Conservation (phyloP, 225 moss, liverwort and hornwort species). For the Marchantia polymorpha region DNA sequence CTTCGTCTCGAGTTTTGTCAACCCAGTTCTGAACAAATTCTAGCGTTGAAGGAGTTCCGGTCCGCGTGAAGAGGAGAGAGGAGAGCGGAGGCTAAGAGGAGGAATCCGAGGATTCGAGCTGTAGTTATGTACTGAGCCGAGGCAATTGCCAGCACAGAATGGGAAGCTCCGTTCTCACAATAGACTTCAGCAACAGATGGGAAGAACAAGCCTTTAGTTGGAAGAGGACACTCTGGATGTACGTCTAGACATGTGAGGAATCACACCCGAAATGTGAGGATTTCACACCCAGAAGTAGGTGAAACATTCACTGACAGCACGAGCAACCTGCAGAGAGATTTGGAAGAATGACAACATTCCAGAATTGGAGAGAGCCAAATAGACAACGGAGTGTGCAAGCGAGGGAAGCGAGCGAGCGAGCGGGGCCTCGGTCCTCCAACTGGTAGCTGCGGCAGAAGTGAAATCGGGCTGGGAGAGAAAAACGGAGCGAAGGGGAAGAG, state of each 20-base stretch:
- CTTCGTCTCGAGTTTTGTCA: not conserved
- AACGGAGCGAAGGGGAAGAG: not conserved
- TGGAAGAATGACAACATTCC: not conserved
- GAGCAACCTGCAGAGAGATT: conserved; percentile 1
- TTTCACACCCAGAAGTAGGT: conserved; percentile 4
- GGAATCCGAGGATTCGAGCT: not conserved
- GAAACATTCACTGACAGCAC: conserved; percentile 10
- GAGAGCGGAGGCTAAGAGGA: no score
- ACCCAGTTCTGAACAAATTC: not conserved
- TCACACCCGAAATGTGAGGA: not conserved
- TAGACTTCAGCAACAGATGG: no score
- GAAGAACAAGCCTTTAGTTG: not conserved
- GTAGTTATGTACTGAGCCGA: not conserved
- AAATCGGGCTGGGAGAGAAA: not conserved
- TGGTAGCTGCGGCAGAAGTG: not conserved
- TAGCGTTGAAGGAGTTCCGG: not conserved
- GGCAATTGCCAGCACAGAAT: not conserved
- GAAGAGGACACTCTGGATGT: not conserved
- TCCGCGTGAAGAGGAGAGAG: not conserved
- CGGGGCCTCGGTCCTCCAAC: not conserved
- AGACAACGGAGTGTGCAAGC: not conserved
- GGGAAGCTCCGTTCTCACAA: no score
- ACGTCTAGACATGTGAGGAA: not conserved
- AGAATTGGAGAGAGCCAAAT: not conserved
- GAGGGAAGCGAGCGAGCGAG: not conserved